phyloP scores from a whole-genome alignment of 2,329 filamentous ascomycete genomes.

The Cercospora sp. region DNA sequence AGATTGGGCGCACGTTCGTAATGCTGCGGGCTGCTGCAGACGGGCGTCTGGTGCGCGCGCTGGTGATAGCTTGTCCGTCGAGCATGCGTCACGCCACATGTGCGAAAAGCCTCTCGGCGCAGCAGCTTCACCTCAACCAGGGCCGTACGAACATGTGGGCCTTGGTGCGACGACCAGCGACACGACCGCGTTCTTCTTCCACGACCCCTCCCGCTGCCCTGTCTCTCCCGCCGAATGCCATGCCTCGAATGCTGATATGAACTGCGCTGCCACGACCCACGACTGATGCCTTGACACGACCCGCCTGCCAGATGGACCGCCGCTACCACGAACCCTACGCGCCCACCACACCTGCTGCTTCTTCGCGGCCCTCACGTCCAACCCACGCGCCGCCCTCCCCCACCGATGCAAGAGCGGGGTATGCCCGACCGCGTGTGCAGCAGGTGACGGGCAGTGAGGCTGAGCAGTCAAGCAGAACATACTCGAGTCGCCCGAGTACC shows the following conservation, averaged over 20 bases:
- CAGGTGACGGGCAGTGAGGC: not conserved
- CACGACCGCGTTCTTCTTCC: not conserved
- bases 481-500: conserved; percentile 10
- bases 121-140: not conserved
- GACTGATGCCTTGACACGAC: conserved; percentile 12
- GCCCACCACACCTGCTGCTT: not conserved
- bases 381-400: conserved; percentile 3
- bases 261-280: not conserved
- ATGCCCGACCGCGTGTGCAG: not conserved
- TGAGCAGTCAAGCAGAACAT: not conserved
- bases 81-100: not conserved
- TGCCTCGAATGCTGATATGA: not conserved
- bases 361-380: conserved; percentile 15
- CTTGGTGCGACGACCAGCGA: not conserved
- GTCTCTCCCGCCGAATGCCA: not conserved
- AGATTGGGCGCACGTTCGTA: not conserved
- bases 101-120: not conserved
- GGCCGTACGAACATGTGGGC: conserved; percentile 10
- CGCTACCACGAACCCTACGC: conserved; percentile 14
- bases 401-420: conserved; percentile 13
- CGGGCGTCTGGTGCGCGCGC: not conserved
- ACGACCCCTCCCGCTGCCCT: not conserved
- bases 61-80: not conserved
- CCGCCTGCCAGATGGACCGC: conserved; percentile 18
- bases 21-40: not conserved